phyloP scores from a whole-genome alignment of 2,329 filamentous ascomycete genomes.

The Pseudogymnoascus sp. region DNA sequence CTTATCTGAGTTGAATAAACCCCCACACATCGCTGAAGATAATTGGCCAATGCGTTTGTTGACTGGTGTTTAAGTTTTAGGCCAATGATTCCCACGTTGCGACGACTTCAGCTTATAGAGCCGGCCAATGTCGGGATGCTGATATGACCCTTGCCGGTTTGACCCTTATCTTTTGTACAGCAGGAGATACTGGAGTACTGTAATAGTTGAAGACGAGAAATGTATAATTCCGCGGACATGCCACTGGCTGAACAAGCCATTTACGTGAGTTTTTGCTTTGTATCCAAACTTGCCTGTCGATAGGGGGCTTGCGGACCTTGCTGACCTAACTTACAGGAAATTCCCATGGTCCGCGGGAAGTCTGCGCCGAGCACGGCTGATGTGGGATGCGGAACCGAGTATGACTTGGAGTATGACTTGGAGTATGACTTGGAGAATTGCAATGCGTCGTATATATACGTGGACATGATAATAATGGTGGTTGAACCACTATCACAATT shows the following conservation, averaged over 20 bases:
- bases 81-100: neutral
- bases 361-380: neutral
- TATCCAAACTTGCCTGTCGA: neutral
- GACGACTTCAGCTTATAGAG: neutral
- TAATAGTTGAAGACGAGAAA: neutral
- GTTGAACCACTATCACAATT: neutral
- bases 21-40: neutral
- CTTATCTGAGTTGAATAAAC: neutral
- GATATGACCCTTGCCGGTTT: neutral
- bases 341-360: neutral
- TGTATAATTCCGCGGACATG: constrained; percentile 8
- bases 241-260: neutral
- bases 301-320: neutral
- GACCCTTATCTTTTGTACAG: neutral
- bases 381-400: neutral
- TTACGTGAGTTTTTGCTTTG: constrained; percentile 1
- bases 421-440: neutral
- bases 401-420: neutral
- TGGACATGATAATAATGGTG: neutral
- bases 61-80: neutral
- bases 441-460: neutral
- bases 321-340: neutral
- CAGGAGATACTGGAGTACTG: neutral
- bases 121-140: neutral
- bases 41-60: neutral